A percentile compares a stretch with the other conserved stretches of the same genome.
phyloP scores from a whole-genome alignment of 108 stramenopile genomes.

The Cyclotella baltica region DNA sequence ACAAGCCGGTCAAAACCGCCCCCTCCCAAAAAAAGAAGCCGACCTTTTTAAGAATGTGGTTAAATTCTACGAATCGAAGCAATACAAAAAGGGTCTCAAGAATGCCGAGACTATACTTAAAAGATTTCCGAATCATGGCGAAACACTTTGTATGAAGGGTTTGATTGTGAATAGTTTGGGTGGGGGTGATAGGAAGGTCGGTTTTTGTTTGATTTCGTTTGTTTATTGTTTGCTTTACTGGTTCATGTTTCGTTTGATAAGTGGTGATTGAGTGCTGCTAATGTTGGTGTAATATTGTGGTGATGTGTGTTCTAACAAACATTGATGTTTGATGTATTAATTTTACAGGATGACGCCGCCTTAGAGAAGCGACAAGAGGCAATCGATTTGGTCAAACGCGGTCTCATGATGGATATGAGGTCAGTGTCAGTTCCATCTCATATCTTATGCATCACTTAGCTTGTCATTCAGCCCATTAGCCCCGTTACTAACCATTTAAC shows the following conservation, averaged over 20 bases:
- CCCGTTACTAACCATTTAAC: too few relatives aligned
- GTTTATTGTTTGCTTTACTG: neutral
- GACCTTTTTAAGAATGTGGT: slow-evolving; percentile 93
- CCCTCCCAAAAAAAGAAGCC: slow-evolving; percentile 93
- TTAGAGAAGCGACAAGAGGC: slow-evolving; percentile 83
- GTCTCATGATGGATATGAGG: slow-evolving; percentile 92
- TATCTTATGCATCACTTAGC: neutral
- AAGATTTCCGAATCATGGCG: slow-evolving; percentile 97
- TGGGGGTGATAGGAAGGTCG: slow-evolving; percentile 17
- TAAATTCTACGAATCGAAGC: slow-evolving; percentile 95
- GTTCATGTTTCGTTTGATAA: neutral
- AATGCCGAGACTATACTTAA: slow-evolving; percentile 92
- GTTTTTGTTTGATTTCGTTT: too few relatives aligned
- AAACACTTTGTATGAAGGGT: slow-evolving; percentile 98
- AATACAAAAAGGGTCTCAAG: slow-evolving; percentile 98
- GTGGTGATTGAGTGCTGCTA: too few relatives aligned
- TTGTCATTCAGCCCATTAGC: too few relatives aligned
- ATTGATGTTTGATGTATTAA: neutral
- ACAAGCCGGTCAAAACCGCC: slow-evolving; percentile 27
- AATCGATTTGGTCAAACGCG: slow-evolving; percentile 91
- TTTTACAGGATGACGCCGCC: slow-evolving; percentile 10
- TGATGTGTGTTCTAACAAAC: too few relatives aligned
- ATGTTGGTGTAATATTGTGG: too few relatives aligned
- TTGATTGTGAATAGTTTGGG: slow-evolving; percentile 86
- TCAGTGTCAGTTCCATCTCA: slow-evolving; percentile 47